Base-by-base conservation (phyloP, 352 stramenopile genomes). In the Globisporangium splendens region DNA sequence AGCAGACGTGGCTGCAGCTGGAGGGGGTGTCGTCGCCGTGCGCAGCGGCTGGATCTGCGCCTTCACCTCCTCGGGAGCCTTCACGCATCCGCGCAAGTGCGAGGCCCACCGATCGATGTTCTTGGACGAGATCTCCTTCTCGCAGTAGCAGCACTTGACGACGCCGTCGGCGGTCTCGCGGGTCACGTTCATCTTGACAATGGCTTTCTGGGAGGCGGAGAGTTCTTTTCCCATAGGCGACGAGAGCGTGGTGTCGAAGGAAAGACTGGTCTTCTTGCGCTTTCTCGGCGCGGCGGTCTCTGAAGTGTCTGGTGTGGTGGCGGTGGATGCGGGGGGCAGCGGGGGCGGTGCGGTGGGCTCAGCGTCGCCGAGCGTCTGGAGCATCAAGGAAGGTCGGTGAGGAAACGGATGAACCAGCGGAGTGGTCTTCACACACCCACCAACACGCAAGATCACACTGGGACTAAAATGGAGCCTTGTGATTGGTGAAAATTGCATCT, bases 51-150 rank as follows among this genome's bases (percentile, higher is more conserved):
- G 75, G 64, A 93, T 93, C 66, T 90, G 77, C 33, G 58, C 56
- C 68, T 93, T 93, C 8, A 93, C 54, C 24, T 91, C 81, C 28
- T 91, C 83, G 2, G 81, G 81, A 12, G 83, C 88, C 66, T 91
- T 90, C 52, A 75, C 49, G 61, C 83, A 93, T 15, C 81, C 79
- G 21, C 83, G 83, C 58, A 93, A 53, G 54, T 93, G 83, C 33
- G 83, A 93, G 13, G 79, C 83, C 83, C 83, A 93, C 17, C 83
- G 83, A 53, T 93, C 83, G 1, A 93, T 75, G 60, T 93, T 93
- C 60, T 86, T 87, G 43, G 77, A 88, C 49, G 83, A 72, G 63
- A 93, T 93, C 63, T 93, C 83, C 63, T 93, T 93, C 46, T 88
- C 78, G 64, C 83, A 93, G 68, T 88, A 90, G 65, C 68, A 78